Conservation (phyloP, 805 yeast species). For the Candida ipomoeae region DNA sequence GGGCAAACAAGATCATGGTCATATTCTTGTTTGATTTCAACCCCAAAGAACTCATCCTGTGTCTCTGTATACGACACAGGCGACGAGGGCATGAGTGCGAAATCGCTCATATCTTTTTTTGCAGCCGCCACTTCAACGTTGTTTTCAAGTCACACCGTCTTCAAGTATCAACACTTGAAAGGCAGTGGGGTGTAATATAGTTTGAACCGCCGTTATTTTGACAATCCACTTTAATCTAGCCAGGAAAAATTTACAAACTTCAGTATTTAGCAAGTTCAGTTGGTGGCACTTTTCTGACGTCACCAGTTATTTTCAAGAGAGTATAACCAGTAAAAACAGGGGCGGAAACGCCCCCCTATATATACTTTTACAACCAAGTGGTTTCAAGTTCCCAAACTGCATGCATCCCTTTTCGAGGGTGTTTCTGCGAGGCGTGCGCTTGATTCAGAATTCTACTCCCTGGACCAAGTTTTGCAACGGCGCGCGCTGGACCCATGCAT, state of each 20-base stretch:
- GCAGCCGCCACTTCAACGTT: not conserved
- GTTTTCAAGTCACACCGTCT: not conserved
- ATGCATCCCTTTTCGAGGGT: not conserved
- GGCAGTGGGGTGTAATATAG: not conserved
- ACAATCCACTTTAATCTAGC: not conserved
- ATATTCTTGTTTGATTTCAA: not conserved
- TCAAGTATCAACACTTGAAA: not conserved
- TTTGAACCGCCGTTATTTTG: not conserved
- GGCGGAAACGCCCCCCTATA: not conserved
- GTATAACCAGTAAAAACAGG: not conserved
- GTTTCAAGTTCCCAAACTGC: not conserved
- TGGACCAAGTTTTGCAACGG: not conserved
- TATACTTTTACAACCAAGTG: not conserved
- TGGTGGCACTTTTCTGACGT: not conserved
- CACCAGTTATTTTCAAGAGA: not conserved
- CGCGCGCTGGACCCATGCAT: not conserved
- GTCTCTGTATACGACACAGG: not conserved
- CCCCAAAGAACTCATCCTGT: not conserved
- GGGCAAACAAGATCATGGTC: not conserved
- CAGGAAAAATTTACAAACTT: not conserved
- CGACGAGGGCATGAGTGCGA: constrained; percentile 1
- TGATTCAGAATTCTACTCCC: not conserved
- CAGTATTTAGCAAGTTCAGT: not conserved
- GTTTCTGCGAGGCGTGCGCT: not conserved
- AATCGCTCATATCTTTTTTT: not conserved